These are phyloP conservation scores for Pseudocercospora musae DNA, from an alignment of 2,329 filamentous ascomycete genomes.

Conservation along the genomic window DNA sequence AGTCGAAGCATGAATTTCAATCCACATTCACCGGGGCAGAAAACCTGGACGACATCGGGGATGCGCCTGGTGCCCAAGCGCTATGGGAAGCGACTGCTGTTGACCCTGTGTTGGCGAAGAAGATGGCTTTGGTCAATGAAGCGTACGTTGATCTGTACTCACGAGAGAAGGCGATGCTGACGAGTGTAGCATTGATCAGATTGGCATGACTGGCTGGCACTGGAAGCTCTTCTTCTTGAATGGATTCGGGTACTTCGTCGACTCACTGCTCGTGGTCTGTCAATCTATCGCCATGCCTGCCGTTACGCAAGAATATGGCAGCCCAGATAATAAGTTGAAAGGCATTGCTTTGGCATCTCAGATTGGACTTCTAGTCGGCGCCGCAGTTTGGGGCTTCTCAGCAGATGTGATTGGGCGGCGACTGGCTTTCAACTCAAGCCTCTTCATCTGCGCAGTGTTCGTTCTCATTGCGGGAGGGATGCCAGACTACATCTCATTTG, in stretches of 20 bases:
- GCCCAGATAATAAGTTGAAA: conserved; percentile 22
- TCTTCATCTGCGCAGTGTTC: conserved; percentile 26
- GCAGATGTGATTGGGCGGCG: conserved; percentile 22
- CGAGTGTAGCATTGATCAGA: conserved; percentile 47
- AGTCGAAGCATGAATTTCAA: neutral
- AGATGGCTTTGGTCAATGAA: conserved; percentile 37
- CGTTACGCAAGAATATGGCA: conserved; percentile 29
- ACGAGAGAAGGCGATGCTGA: neutral
- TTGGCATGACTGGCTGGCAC: conserved; percentile 60
- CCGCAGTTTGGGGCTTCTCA: conserved; percentile 29
- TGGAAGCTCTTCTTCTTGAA: conserved; percentile 61
- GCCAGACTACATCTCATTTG: conserved; percentile 28
- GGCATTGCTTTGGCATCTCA: conserved; percentile 43
- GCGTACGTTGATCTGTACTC: conserved; percentile 19
- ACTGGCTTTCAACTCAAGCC: conserved; percentile 25
- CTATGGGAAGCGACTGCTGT: conserved; percentile 24
- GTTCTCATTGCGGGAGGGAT: conserved; percentile 28
- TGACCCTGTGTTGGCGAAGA: conserved; percentile 40
- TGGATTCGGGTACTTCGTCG: conserved; percentile 53
- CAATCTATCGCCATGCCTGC: conserved; percentile 37
- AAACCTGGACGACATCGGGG: neutral
- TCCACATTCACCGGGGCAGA: neutral
- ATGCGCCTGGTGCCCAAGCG: neutral
- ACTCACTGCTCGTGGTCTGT: conserved; percentile 37
- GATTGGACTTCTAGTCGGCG: conserved; percentile 43